Evolutionary conservation across 2,329 filamentous ascomycete species (phyloP).

Genomic region (Sporothrix globosa): DNA sequence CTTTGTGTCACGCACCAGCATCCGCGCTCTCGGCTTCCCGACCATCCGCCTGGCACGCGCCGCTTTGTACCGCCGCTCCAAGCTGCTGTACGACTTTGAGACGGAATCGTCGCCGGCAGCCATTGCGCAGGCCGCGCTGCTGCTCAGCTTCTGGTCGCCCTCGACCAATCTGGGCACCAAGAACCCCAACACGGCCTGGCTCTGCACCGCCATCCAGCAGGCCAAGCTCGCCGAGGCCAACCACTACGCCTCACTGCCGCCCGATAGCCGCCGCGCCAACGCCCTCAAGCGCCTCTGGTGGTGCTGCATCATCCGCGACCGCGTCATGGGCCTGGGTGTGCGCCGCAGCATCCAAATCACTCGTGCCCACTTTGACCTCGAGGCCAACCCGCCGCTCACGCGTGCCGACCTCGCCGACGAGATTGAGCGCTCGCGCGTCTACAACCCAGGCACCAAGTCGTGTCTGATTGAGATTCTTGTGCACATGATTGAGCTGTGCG

Average conservation of each 20-base stretch:
- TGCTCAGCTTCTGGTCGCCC: slow-evolving; percentile 50
- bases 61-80: slow-evolving; percentile 35
- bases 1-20: slow-evolving; percentile 34
- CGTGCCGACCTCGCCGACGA: slow-evolving; percentile 52
- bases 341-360: slow-evolving; percentile 57
- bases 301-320: slow-evolving; percentile 58
- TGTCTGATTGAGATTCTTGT: slow-evolving; percentile 34
- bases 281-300: slow-evolving; percentile 58
- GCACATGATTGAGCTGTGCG: slow-evolving; percentile 34
- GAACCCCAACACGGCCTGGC: slow-evolving; percentile 36
- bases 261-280: slow-evolving; percentile 39
- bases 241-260: slow-evolving; percentile 33
- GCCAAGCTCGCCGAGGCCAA: slow-evolving; percentile 36
- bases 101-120: slow-evolving; percentile 49
- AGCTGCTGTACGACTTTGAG: slow-evolving; percentile 50
- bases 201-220: slow-evolving; percentile 36
- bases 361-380: slow-evolving; percentile 51
- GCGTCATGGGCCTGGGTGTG: slow-evolving; percentile 54
- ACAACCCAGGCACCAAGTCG: slow-evolving; percentile 37
- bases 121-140: slow-evolving; percentile 49
- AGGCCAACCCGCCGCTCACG: slow-evolving; percentile 41
- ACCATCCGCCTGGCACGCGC: slow-evolving; percentile 33
- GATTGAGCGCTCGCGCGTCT: slow-evolving; percentile 40
- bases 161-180: slow-evolving; percentile 29
- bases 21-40: slow-evolving; percentile 34